A percentile compares a stretch with the other conserved stretches of the same genome.
Conservation (phyloP, 306 rosid genomes). For the Quillaja saponaria region DNA sequence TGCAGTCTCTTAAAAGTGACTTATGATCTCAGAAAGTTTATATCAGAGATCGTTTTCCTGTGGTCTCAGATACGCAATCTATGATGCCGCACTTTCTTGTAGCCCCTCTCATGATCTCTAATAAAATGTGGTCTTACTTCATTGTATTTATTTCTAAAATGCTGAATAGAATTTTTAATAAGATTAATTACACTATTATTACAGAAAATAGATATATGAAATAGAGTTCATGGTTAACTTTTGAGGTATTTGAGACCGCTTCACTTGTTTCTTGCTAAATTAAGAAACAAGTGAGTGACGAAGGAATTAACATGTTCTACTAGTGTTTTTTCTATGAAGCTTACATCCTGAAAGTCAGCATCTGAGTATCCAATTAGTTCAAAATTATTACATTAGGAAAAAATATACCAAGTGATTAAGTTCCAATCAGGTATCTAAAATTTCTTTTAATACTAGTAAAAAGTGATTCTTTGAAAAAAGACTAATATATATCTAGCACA, state of each 20-base stretch:
- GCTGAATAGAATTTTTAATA: not conserved
- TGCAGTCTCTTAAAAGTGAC: no score
- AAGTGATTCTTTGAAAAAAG: constrained; percentile 1
- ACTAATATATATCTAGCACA: not conserved
- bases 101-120: not conserved
- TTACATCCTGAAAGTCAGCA: not conserved
- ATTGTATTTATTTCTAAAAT: not conserved
- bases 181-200: no score
- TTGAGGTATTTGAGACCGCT: not conserved
- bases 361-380: not conserved
- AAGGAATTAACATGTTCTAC: not conserved
- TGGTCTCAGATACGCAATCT: no score
- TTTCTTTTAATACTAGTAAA: not conserved
- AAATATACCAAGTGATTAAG: not conserved
- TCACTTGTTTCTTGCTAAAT: not conserved
- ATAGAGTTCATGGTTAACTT: not conserved
- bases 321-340: not conserved
- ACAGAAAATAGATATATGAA: not conserved
- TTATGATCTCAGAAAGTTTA: no score
- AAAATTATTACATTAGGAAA: not conserved
- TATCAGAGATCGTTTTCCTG: no score
- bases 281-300: not conserved
- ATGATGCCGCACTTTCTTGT: not conserved
- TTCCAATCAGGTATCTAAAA: not conserved
- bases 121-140: not conserved